Percentiles rank a stretch among this genome's conserved stretches.
Conservation (phyloP, 371 early-diverging fungal genomes). For the Rhizopus sp. region DNA sequence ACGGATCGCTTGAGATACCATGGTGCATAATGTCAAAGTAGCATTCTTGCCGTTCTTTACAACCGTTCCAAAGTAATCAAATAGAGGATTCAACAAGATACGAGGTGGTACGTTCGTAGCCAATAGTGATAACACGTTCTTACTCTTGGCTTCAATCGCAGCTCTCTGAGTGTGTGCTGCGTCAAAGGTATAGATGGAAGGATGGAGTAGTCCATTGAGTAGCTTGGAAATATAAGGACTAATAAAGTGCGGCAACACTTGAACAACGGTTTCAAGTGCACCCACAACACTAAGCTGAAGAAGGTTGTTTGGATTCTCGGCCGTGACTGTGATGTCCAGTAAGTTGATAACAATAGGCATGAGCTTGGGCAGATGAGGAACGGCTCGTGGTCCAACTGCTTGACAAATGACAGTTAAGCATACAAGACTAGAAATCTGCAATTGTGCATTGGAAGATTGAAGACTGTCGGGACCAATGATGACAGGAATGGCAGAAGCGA, state of each 20-base stretch:
- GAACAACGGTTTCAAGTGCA: slow-evolving; percentile 72
- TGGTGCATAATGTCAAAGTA: slow-evolving; percentile 55
- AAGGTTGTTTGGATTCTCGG: slow-evolving; percentile 32
- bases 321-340: slow-evolving; percentile 34
- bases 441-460: slow-evolving; percentile 53
- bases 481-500: slow-evolving; percentile 57
- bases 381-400: slow-evolving; percentile 80
- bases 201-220: slow-evolving; percentile 55
- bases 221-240: slow-evolving; percentile 76
- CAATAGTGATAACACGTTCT: slow-evolving; percentile 53
- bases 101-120: slow-evolving; percentile 69
- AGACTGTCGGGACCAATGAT: slow-evolving; percentile 64
- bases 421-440: slow-evolving; percentile 74
- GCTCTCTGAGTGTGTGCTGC: slow-evolving; percentile 40
- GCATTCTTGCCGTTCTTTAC: slow-evolving; percentile 59
- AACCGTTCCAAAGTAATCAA: slow-evolving; percentile 60
- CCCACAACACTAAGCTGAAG: slow-evolving; percentile 68
- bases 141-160: slow-evolving; percentile 54
- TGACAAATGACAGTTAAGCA: slow-evolving; percentile 71
- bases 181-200: slow-evolving; percentile 54
- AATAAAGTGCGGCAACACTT: slow-evolving; percentile 80
- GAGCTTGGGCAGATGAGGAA: slow-evolving; percentile 83
- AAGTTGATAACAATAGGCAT: slow-evolving; percentile 68
- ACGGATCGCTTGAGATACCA: slow-evolving; percentile 66
- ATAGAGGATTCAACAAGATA: slow-evolving; percentile 68